These are phyloP conservation scores for Talaromyces proteolyticus DNA, from an alignment of 495 filamentous ascomycete species.

Conservation along the genomic window DNA sequence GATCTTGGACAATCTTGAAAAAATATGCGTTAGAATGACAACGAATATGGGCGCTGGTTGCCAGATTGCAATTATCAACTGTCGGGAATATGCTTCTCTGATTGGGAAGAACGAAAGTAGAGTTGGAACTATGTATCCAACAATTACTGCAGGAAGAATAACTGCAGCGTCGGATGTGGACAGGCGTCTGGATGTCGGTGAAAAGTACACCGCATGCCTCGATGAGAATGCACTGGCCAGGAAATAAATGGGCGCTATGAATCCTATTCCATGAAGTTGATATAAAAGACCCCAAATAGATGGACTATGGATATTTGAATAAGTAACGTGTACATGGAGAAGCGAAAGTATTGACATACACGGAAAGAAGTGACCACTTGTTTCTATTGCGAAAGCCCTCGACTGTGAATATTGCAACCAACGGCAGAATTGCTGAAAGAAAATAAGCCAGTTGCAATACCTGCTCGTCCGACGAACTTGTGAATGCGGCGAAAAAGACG, in stretches of 20 bases:
- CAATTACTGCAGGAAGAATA: conserved; percentile 9
- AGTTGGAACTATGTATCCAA: conserved; percentile 11
- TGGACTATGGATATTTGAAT: too few species aligned
- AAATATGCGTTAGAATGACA: conserved; percentile 5
- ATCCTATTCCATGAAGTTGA: conserved; percentile 14
- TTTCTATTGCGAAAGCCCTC: conserved; percentile 13
- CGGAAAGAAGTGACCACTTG: conserved; percentile 10
- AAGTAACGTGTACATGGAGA: too few species aligned
- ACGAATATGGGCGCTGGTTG: conserved; percentile 11
- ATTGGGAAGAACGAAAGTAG: conserved; percentile 11
- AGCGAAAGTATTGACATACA: not conserved
- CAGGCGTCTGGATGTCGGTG: not conserved
- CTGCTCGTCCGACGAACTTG: conserved; percentile 5
- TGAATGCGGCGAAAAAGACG: conserved; percentile 8
- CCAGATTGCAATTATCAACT: conserved; percentile 11
- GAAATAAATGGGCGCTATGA: conserved; percentile 14
- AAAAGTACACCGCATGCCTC: not conserved
- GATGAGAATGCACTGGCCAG: conserved; percentile 6
- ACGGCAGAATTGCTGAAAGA: conserved; percentile 8
- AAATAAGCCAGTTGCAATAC: conserved; percentile 12
- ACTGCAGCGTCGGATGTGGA: conserved; percentile 4
- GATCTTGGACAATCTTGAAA: not conserved
- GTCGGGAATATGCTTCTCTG: not conserved
- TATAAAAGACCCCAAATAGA: conserved; percentile 12
- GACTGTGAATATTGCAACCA: conserved; percentile 12